phyloP scores from a whole-genome alignment of 805 yeast genomes.

The Ogataea philodendri region DNA sequence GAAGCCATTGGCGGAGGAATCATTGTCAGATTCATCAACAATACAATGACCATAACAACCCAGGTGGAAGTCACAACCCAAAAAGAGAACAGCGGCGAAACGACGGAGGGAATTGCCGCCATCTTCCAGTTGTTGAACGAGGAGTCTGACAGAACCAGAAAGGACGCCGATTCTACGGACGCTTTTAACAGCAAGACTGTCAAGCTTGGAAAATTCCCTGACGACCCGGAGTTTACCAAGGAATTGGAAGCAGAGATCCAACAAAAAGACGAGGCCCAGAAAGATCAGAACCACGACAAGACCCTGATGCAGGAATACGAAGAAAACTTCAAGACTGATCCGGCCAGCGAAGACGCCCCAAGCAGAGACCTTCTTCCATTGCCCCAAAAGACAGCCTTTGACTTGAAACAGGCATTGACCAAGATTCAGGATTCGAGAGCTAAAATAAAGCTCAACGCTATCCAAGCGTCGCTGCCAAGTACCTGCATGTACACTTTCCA shows the following conservation, averaged over 20 bases:
- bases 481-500: slow-evolving; percentile 98
- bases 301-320: slow-evolving; percentile 66
- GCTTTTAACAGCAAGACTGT: slow-evolving; percentile 70
- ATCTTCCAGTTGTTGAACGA: slow-evolving; percentile 36
- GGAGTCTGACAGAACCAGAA: slow-evolving; percentile 19
- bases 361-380: slow-evolving; percentile 73
- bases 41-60: slow-evolving; percentile 61
- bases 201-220: slow-evolving; percentile 78
- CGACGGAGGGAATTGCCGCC: slow-evolving; percentile 49
- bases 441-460: slow-evolving; percentile 61
- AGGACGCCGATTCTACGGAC: slow-evolving; percentile 36
- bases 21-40: slow-evolving; percentile 80
- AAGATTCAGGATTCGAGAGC: slow-evolving; percentile 81
- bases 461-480: slow-evolving; percentile 84
- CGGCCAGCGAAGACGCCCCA: slow-evolving; percentile 64
- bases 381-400: slow-evolving; percentile 78
- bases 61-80: slow-evolving; percentile 39
- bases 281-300: slow-evolving; percentile 31
- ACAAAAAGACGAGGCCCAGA: slow-evolving; percentile 61
- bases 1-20: slow-evolving; percentile 91
- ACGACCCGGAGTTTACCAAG: slow-evolving; percentile 78
- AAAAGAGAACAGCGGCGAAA: slow-evolving; percentile 42
- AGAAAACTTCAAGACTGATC: slow-evolving; percentile 52
- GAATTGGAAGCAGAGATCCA: slow-evolving; percentile 84
- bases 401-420: slow-evolving; percentile 74